Evolutionary conservation across 2,329 filamentous ascomycete genomes (phyloP).

Genomic region (Fusarium devonianum): DNA sequence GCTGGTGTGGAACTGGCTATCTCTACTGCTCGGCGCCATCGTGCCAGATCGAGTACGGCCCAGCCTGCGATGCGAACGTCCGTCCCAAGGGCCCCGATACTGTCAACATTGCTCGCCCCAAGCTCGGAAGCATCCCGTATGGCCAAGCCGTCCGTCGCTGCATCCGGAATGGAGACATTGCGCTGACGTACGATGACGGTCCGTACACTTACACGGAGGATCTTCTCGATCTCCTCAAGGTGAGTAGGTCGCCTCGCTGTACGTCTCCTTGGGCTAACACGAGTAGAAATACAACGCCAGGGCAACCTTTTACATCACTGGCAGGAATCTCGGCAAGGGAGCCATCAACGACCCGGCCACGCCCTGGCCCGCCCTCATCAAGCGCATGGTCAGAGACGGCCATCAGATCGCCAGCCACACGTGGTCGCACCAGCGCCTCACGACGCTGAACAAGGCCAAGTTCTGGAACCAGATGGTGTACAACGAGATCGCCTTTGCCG

Average conservation of each 20-base stretch:
- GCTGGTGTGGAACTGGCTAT: conserved; percentile 61
- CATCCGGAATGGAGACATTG: conserved; percentile 47
- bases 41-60: conserved; percentile 67
- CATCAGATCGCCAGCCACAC: conserved; percentile 68
- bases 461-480: conserved; percentile 52
- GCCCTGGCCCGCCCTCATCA: conserved; percentile 47
- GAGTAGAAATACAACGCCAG: conserved; percentile 45
- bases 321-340: conserved; percentile 49
- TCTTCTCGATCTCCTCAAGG: conserved; percentile 50
- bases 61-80: conserved; percentile 67
- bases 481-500: conserved; percentile 53
- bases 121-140: conserved; percentile 62
- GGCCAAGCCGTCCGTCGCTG: conserved; percentile 59
- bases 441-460: conserved; percentile 43
- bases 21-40: conserved; percentile 68
- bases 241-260: neutral
- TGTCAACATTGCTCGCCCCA: conserved; percentile 57
- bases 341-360: conserved; percentile 51
- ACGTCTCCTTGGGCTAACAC: neutral
- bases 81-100: conserved; percentile 61
- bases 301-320: conserved; percentile 51
- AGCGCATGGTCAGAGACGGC: conserved; percentile 59
- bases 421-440: conserved; percentile 55
- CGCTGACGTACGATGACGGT: conserved; percentile 57
- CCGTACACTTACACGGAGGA: conserved; percentile 52